Percentiles rank a stretch among this genome's conserved stretches.
These are phyloP conservation scores for Solidago caesia DNA, from an alignment of 129 eudicot genomes.

Conservation along the genomic window DNA sequence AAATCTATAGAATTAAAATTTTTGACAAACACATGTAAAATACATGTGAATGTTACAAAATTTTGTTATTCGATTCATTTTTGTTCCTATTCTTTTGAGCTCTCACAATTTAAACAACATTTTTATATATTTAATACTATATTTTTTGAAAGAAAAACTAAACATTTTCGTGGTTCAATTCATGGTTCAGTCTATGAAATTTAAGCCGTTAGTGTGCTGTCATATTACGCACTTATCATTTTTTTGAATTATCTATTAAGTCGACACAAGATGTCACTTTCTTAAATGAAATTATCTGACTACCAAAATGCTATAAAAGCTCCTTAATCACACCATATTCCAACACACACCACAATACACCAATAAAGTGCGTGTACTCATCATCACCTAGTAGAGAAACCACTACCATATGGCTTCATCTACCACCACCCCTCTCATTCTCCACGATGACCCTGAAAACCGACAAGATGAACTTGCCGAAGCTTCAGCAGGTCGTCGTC, in stretches of 20 bases:
- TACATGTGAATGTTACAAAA: too few species aligned
- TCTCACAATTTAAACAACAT: too few species aligned
- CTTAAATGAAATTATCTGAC: not conserved
- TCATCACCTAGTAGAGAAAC: not conserved
- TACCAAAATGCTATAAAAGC: conserved; percentile 28
- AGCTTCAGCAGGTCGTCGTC: conserved; percentile 18
- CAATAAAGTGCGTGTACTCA: conserved; percentile 8
- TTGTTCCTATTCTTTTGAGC: too few species aligned
- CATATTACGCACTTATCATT: not conserved
- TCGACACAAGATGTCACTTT: conserved; percentile 15
- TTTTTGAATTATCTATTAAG: not conserved
- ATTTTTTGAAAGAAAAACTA: too few species aligned
- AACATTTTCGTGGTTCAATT: too few species aligned
- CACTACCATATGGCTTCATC: conserved; percentile 33
- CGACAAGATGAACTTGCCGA: conserved; percentile 14
- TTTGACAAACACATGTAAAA: too few species aligned
- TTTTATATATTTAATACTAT: too few species aligned
- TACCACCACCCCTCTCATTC: conserved; percentile 33
- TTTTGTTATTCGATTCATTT: too few species aligned
- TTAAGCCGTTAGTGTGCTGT: too few species aligned
- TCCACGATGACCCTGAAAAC: conserved; percentile 18
- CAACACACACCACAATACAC: conserved; percentile 25
- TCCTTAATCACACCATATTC: not conserved
- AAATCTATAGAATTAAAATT: too few species aligned
- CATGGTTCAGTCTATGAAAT: too few species aligned